Base-by-base conservation (phyloP, 148 eudicot genomes). In the Fagopyrum tataricum region DNA sequence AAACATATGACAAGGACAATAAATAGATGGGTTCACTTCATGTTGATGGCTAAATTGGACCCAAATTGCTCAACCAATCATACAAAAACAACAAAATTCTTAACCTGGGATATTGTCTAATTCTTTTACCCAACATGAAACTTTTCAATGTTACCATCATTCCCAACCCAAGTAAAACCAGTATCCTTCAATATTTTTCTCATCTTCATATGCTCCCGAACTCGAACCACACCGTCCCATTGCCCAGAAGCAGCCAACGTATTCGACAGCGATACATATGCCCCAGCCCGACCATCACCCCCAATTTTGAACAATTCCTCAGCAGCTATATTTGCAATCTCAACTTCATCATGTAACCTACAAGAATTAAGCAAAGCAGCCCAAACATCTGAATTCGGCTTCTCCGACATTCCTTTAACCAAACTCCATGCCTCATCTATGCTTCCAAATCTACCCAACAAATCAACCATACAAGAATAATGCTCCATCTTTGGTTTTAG, bases 381-480 rank as follows among this genome's bases (percentile, higher is more conserved):
- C 98, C 98, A 95, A 42, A 91, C 93, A 81, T 95, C 96, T 18
- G 91, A 85, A 81, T 86, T 82, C 51, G 98, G 98, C 71, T 77
- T 90, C 77, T 83, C 90, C 1, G 92, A 90, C 96, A 95, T 91
- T 53, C 58, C 75, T 81, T 68, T 86, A 13, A 91, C 78, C 62
- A 91, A 88, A 47, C 85, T 87, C 84, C 87, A 80, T 6, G 96
- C 96, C 76, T 85, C 76, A 24, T 85, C 67, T 79, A 91, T 43
- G 47, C 84, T 88, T 71, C 97, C 97, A 18, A 87, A 81, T 4
- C 96, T 86, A 31, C 98, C 98, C 66, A 91, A 77, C 48, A 95
- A 84, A 85, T 95, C 97, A 53, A 91, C 93, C 97, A 95, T 85
- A 76, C 97, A 95, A 44, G 97, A 89, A 74, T 90, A 95, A 78